These are phyloP conservation scores for Trifolium fragiferum DNA, from an alignment of 306 rosid genomes.

Conservation along the genomic window DNA sequence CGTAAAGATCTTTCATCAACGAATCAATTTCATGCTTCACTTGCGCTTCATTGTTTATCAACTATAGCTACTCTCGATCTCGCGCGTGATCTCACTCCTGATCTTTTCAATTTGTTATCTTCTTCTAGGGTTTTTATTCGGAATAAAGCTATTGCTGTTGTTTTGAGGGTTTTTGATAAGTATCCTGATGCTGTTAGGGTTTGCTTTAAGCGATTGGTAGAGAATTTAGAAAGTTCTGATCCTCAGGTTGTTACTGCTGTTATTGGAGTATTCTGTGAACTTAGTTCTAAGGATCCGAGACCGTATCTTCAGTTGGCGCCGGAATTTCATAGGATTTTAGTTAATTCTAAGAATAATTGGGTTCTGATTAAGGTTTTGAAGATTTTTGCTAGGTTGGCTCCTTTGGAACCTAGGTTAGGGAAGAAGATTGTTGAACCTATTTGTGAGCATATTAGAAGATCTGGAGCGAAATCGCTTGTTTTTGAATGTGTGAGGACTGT, in stretches of 20 bases:
- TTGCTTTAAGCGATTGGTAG: conserved; percentile 89
- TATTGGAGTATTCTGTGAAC: conserved; percentile 88
- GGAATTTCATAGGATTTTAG: conserved; percentile 73
- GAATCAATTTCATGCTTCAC: conserved; percentile 69
- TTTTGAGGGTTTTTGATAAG: conserved; percentile 75
- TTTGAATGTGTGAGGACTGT: conserved; percentile 90
- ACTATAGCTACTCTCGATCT: conserved; percentile 77
- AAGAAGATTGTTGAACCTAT: conserved; percentile 80
- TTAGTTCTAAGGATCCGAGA: conserved; percentile 65
- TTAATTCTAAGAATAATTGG: conserved; percentile 89
- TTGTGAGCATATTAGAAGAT: conserved; percentile 72
- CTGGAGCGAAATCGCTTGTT: conserved; percentile 74
- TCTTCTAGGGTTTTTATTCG: conserved; percentile 62
- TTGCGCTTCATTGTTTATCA: conserved; percentile 77
- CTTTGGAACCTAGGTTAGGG: conserved; percentile 77
- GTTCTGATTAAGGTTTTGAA: conserved; percentile 79
- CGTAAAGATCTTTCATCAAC: conserved; percentile 77
- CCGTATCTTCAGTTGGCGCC: conserved; percentile 92
- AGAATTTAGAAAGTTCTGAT: conserved; percentile 77
- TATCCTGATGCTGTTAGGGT: conserved; percentile 87
- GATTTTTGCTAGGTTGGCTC: conserved; percentile 77
- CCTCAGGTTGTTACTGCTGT: conserved; percentile 63
- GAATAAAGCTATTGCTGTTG: conserved; percentile 76
- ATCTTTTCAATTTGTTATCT: conserved; percentile 67
- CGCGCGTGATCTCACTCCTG: conserved; percentile 84